phyloP scores from a whole-genome alignment of 2,329 filamentous ascomycete genomes.

The Arthroderma sp. region DNA sequence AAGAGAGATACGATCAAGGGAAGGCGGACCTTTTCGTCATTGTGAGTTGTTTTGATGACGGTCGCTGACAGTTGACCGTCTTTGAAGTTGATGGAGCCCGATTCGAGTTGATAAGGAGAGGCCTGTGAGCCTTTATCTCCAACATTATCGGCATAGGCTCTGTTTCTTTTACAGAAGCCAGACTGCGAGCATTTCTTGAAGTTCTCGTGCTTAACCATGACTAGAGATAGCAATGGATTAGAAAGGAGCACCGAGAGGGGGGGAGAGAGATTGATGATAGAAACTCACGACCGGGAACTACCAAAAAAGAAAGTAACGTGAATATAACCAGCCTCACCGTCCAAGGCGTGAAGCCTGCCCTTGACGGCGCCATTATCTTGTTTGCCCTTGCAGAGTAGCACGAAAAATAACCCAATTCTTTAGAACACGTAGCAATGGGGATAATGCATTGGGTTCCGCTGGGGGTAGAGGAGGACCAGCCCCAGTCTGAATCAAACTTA shows the following conservation, averaged over 20 bases:
- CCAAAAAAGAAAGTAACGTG: slow-evolving; percentile 44
- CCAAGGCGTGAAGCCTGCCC: slow-evolving; percentile 33
- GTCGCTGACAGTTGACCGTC: slow-evolving; percentile 67
- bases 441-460: too few species aligned
- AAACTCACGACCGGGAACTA: slow-evolving; percentile 51
- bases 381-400: too few species aligned
- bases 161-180: slow-evolving; percentile 93
- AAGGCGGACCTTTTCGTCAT: slow-evolving; percentile 56
- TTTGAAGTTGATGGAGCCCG: slow-evolving; percentile 60
- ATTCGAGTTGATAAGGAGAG: slow-evolving; percentile 65
- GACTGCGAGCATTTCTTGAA: slow-evolving; percentile 96
- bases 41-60: slow-evolving; percentile 65
- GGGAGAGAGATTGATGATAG: too few species aligned
- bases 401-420: too few species aligned
- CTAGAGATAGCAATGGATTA: slow-evolving; percentile 33
- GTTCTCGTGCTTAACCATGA: slow-evolving; percentile 81
- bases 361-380: slow-evolving; percentile 6
- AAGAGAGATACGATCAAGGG: slow-evolving; percentile 81
- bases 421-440: too few species aligned
- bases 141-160: slow-evolving; percentile 72
- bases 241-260: background rate
- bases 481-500: too few species aligned
- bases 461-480: too few species aligned
- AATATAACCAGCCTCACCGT: slow-evolving; percentile 50
- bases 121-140: slow-evolving; percentile 55